phyloP scores from a whole-genome alignment of 345 rosid species.

The Hibiscus tridactylites region DNA sequence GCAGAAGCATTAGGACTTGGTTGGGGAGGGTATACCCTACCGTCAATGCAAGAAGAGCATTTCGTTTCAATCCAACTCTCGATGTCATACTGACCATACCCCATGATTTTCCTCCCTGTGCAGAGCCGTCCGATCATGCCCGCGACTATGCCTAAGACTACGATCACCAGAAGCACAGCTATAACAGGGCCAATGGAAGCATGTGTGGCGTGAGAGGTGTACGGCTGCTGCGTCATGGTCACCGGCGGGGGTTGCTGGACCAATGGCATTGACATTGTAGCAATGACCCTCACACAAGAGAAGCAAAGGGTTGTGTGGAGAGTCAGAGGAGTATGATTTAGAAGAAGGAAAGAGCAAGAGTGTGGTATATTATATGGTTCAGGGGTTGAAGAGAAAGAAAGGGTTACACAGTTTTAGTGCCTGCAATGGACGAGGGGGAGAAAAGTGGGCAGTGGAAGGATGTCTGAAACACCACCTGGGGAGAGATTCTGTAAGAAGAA shows the following conservation, averaged over 20 bases:
- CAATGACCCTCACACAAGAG: neutral
- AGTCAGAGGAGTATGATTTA: neutral
- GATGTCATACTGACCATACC: constrained; percentile 49
- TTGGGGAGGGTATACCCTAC: constrained; percentile 35
- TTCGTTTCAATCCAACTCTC: constrained; percentile 68
- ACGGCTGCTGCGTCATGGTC: constrained; percentile 24
- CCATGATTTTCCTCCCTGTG: constrained; percentile 58
- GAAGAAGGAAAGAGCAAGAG: neutral
- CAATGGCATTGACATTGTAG: constrained; percentile 34
- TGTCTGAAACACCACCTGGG: neutral
- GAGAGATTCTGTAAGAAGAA: neutral
- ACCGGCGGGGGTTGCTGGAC: constrained; percentile 43
- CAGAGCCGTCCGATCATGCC: constrained; percentile 64
- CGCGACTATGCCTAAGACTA: constrained; percentile 38
- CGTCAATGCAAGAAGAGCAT: constrained; percentile 69
- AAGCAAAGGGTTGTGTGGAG: neutral
- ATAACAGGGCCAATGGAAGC: constrained; percentile 46
- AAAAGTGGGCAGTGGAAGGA: neutral
- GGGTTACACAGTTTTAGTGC: too few species aligned
- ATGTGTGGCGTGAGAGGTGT: constrained; percentile 21
- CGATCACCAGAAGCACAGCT: constrained; percentile 43
- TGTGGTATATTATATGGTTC: neutral
- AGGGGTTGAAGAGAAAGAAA: neutral
- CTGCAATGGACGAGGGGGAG: neutral
- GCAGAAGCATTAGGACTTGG: constrained; percentile 9